Evolutionary conservation across 2,329 filamentous ascomycete species (phyloP), one percentile per base, ranked within the genome.

Genomic region (Colletotrichum horii): DNA sequence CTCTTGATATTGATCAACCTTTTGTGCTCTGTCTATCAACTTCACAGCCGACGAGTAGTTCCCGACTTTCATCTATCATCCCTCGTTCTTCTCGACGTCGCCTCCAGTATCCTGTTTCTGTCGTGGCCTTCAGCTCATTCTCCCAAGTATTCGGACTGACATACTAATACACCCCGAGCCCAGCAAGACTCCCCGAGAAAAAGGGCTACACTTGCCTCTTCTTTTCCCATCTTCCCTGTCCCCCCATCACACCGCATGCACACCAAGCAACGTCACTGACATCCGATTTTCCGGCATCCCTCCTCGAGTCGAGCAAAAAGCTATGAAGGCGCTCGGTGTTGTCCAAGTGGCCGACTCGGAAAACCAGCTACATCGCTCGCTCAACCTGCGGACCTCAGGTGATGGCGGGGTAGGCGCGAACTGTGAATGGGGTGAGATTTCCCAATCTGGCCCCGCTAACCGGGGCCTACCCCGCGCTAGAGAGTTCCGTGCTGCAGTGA

Each of bases 341-440:
- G 34, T 73, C 34, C 22, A 30, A 71, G 48, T 61, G 52, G 56
- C 55, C 58, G 15, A 64, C 66, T 65, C 32, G n/a, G 34, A 70
- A 52, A 62, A 16, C 24, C 38, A 52, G 24, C 19, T 36, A 55
- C n/a, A 52, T 52, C 43, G n/a, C 38, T 66, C 28, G 48, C 26
- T 60, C n/a, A 58, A 48, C 11, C 62, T 34, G 64, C 56, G 36
- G 26, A 36, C 70, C 69, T 75, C 43, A 68, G 73, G 62, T 48
- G 70, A 73, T 75, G 56, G 64, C 73, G 58, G 58, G 73, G 70
- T 43, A 65, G 26, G 38, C 26, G 22, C 64, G 70, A 75, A 75
- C 69, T 73, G 70, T 65, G 70, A 73, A 73, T 75, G 73, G 64
- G 70, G 74, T 73, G 74, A 75, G 70, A 34, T 64, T 67, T 75